Percentiles rank a stretch among this genome's conserved stretches.
phyloP scores from a whole-genome alignment of 164 flowering plant species.

The Tetracentron sinense region DNA sequence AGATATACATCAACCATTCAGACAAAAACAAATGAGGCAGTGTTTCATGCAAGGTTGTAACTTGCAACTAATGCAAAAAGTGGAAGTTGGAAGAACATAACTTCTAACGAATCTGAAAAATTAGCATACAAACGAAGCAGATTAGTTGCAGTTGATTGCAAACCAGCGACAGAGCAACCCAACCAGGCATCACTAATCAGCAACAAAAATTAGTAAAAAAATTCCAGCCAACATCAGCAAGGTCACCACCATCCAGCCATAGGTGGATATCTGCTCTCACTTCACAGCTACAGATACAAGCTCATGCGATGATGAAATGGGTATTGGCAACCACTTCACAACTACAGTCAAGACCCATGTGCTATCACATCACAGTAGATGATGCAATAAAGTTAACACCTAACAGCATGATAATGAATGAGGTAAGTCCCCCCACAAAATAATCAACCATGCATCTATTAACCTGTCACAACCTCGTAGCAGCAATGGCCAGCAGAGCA shows the following conservation, averaged over 20 bases:
- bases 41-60: no score
- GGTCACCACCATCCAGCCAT: slow-evolving; percentile 16
- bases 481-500: slow-evolving; percentile 15
- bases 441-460: slow-evolving; percentile 1
- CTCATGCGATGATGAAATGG: slow-evolving; percentile 10
- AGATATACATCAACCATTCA: no score
- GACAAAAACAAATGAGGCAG: no score
- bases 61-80: no score
- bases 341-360: slow-evolving; percentile 33
- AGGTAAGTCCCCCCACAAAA: slow-evolving; percentile 11
- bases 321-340: slow-evolving; percentile 23
- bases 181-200: slow-evolving; percentile 8
- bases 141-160: no score
- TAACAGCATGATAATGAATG: neutral
- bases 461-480: slow-evolving; percentile 18
- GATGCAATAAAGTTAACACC: slow-evolving; percentile 17
- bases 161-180: no score
- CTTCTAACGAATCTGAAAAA: no score
- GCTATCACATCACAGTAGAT: slow-evolving; percentile 24
- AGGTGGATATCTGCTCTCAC: slow-evolving; percentile 15
- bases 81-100: no score
- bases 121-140: no score
- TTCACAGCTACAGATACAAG: slow-evolving; percentile 21
- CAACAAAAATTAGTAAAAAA: slow-evolving; percentile 8
- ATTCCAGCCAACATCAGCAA: slow-evolving; percentile 12